These are phyloP conservation scores for Botrytis tulipae DNA, from an alignment of 2,329 filamentous ascomycete species.

Conservation along the genomic window DNA sequence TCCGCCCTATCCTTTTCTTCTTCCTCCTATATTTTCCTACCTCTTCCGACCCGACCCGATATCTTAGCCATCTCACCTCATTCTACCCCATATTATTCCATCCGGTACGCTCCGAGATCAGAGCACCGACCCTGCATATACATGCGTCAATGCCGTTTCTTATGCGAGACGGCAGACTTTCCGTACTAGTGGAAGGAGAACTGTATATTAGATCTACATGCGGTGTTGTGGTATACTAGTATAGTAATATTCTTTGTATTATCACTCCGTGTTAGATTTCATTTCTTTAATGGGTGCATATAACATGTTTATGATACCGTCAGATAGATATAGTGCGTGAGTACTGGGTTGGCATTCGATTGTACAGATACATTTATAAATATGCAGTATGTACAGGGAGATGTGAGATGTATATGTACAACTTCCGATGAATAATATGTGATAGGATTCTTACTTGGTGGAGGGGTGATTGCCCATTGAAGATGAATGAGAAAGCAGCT, in stretches of 20 bases:
- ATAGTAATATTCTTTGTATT: background rate
- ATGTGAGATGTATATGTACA: background rate
- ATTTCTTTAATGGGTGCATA: background rate
- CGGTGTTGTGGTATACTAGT: background rate
- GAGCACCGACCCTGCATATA: background rate
- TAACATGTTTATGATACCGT: background rate
- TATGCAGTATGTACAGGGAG: background rate
- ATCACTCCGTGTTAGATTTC: background rate
- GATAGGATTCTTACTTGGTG: background rate
- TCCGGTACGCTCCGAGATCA: background rate
- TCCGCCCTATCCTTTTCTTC: background rate
- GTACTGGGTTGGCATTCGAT: background rate
- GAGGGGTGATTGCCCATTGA: background rate
- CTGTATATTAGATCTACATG: background rate
- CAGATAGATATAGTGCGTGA: background rate
- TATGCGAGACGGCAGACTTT: background rate
- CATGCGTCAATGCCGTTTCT: background rate
- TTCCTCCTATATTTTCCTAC: background rate
- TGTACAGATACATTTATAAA: background rate
- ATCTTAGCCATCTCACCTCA: background rate
- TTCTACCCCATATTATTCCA: no score
- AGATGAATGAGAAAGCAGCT: background rate
- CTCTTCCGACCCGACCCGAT: background rate
- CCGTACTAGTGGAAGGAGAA: background rate
- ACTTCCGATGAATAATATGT: background rate